These are phyloP conservation scores for Daedaleopsis sinensis DNA, from an alignment of 768 basidiomycete species.

Conservation along the genomic window DNA sequence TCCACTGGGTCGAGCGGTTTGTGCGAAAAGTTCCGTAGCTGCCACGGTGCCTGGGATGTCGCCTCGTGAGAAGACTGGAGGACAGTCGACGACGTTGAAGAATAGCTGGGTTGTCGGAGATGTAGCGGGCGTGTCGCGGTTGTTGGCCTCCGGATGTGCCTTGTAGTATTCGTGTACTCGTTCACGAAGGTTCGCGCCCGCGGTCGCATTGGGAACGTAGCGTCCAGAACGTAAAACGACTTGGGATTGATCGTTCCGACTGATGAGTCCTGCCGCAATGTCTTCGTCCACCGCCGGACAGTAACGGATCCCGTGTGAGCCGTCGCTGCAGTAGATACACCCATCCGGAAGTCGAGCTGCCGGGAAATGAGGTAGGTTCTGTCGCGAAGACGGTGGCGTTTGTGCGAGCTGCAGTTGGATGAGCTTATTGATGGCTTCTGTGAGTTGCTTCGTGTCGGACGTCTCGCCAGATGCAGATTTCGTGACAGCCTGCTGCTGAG, in stretches of 20 bases:
- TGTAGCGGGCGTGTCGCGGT: neutral
- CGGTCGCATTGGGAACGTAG: conserved; percentile 25
- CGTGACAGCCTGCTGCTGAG: too few species aligned
- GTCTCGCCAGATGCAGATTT: neutral
- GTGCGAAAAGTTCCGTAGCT: too few species aligned
- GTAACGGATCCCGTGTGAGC: conserved; percentile 28
- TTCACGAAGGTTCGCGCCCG: neutral
- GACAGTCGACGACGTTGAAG: neutral
- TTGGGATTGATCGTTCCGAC: conserved; percentile 28
- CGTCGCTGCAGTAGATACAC: conserved; percentile 30
- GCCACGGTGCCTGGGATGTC: too few species aligned
- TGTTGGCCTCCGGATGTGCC: neutral
- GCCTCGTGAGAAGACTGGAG: neutral
- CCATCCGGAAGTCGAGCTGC: neutral
- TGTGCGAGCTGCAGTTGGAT: neutral
- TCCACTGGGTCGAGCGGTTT: too few species aligned
- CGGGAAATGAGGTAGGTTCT: neutral
- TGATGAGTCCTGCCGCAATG: conserved; percentile 19
- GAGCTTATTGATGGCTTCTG: too few species aligned
- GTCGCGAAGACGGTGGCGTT: neutral
- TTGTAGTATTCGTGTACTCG: conserved; percentile 11
- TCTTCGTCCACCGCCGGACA: conserved; percentile 24
- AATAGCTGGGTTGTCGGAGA: conserved; percentile 2
- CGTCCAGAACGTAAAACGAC: conserved; percentile 29
- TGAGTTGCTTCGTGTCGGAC: neutral